Evolutionary conservation across 176 grass and related monocot species (phyloP), one percentile per base, ranked within the genome.

Genomic region (Elymus sibiricus): DNA sequence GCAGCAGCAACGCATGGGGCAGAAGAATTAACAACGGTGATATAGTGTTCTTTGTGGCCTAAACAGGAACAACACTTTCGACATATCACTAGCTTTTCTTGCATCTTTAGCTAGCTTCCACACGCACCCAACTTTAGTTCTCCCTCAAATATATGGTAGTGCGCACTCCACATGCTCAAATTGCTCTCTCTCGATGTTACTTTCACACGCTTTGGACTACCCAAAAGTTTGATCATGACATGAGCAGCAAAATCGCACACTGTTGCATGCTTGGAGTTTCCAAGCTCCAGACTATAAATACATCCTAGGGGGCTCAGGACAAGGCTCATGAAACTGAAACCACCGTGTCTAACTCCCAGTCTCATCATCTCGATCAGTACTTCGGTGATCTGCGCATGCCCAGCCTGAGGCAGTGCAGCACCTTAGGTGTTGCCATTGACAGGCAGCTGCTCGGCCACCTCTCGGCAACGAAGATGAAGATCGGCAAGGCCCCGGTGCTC

Each of bases 281-380:
- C 32, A 34, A 34, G 95, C 10, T 32, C 61, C 29, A 40, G 29
- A 49, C 89, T 97, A 97, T 97, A 97, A 79, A 90, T 92, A 97
- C 64, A 47, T 47, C 64, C 32, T 7, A 19, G 49, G 40, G 35
- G 37, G 31, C 19, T 74, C 74, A 76, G 31, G 78, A 78, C 78
- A 86, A 96, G 11, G 40, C 11, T 74, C 84, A 92, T 92, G 87
- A 85, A 83, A 34, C 46, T 13, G 5, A 42, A 72, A 25, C 64
- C 65, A 74, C 63, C 32, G 9, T 62, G 14, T 3, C 10, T 26
- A 7, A 16, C 70, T 27, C n/a, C 1, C 32, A 22, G 6, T 47
- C 35, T 64, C 80, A 39, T 76, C 31, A 40, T 37, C 65, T 34
- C 16, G 78, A 39, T 29, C 53, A 15, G 12, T 24, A 28, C 8